Conservation (phyloP, 163 green algal genomes). For the Volvox carteri region DNA sequence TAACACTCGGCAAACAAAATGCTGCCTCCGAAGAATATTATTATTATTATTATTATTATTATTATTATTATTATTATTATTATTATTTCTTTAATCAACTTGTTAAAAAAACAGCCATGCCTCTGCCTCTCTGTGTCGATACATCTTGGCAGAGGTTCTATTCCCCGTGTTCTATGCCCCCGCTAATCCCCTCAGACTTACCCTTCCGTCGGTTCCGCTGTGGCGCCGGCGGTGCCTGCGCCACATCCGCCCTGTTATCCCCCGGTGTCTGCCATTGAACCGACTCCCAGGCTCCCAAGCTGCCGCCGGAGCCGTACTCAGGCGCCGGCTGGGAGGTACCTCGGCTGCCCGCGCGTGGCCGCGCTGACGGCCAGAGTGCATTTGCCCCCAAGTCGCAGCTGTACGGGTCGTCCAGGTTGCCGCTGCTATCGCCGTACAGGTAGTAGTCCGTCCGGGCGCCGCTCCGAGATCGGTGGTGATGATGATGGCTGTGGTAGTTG, state of each 20-base stretch:
- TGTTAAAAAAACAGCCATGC: no score
- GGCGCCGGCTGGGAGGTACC: background rate
- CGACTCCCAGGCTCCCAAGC: background rate
- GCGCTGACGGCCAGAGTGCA: background rate
- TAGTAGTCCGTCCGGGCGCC: background rate
- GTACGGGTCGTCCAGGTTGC: slow-evolving; percentile 12
- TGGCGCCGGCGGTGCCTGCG: background rate
- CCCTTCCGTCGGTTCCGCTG: slow-evolving; percentile 36
- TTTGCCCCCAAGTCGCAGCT: background rate
- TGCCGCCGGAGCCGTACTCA: background rate
- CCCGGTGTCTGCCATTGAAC: slow-evolving; percentile 1
- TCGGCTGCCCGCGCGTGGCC: slow-evolving; percentile 1
- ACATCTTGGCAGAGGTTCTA: no score
- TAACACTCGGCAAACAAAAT: no score
- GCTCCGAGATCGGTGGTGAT: slow-evolving; percentile 6
- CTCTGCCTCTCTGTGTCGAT: no score
- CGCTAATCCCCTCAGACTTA: no score
- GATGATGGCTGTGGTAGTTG: background rate
- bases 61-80: no score
- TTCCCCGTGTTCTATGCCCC: no score
- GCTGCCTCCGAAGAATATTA: no score
- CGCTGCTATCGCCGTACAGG: slow-evolving; percentile 43
- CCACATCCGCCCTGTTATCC: background rate
- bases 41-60: no score
- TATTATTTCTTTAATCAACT: no score